Evolutionary conservation across 768 basidiomycete species (phyloP), one percentile per base, ranked within the genome.

Genomic region (Auriscalpium orientale): DNA sequence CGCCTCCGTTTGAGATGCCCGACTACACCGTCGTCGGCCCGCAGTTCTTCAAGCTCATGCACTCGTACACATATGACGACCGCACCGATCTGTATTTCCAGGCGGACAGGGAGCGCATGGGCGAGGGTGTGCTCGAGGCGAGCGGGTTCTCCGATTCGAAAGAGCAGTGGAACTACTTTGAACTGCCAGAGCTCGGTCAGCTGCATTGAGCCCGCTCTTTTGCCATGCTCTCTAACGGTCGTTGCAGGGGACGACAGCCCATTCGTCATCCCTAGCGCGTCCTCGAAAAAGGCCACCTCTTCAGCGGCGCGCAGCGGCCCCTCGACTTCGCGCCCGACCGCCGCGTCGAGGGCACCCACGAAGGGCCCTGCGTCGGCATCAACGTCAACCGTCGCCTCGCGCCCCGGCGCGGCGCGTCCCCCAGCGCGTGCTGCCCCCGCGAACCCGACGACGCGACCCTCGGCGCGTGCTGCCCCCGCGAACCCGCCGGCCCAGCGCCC

Each of bases 1-100:
- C 75, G 54, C 76, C 76, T 13, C 69, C 69, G 6, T 79, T 80
- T 54, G 78, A 78, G 51, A 67, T 79, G 62, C 79, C 80, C 13
- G 69, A 81, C 53, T 81, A 78, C 58, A 73, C 65, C 60, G 65
- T 70, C 28, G 62, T 76, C 18, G 79, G 79, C 0, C 62, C 62
- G 33, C 65, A 58, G 4, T 44, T 80, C 1, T 69, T 75, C 49
- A 59, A 66, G 9, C 61, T 74, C 22, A 72, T 70, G 51, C 73
- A 71, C 34, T 70, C 71, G 7, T 63, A 69, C 46, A 57, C 64
- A 4, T 47, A 71, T 8, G 74, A 76, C 18, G 74, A 76, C 50
- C 50, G 58, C 3, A 51, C 50, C 8, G 70, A 70, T 34, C 35
- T 58, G 7, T 66, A 62, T 45, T 70, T 66, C 52, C 58, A 61